phyloP scores from a whole-genome alignment of 2,329 filamentous ascomycete species.

The Scedosporium dehoogii region DNA sequence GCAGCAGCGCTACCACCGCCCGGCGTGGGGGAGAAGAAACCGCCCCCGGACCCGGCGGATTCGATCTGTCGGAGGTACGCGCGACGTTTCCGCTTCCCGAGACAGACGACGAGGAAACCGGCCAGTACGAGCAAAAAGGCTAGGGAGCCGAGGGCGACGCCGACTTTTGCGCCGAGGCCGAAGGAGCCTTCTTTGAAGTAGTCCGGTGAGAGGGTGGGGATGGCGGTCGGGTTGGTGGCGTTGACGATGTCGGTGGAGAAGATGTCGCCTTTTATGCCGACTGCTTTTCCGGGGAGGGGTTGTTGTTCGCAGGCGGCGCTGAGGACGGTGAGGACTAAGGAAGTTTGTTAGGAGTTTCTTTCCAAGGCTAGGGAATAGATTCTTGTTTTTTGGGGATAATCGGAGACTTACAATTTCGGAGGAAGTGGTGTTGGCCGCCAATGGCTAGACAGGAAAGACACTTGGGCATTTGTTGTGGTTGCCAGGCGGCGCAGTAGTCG shows the following conservation, averaged over 20 bases:
- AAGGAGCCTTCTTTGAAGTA: slow-evolving; percentile 35
- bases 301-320: slow-evolving; percentile 46
- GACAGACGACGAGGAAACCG: slow-evolving; percentile 45
- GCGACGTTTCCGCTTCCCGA: slow-evolving; percentile 44
- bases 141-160: slow-evolving; percentile 44
- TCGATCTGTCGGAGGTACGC: slow-evolving; percentile 39
- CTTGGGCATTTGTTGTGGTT: slow-evolving; percentile 24
- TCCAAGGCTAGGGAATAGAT: no score
- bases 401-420: slow-evolving; percentile 42
- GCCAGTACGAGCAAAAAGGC: slow-evolving; percentile 34
- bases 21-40: slow-evolving; percentile 5
- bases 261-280: slow-evolving; percentile 41
- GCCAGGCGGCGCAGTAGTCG: slow-evolving; percentile 45
- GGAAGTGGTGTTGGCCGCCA: slow-evolving; percentile 22
- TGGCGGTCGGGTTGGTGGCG: slow-evolving; percentile 37
- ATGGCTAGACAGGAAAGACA: slow-evolving; percentile 38
- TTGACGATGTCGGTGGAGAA: slow-evolving; percentile 40
- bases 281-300: slow-evolving; percentile 32
- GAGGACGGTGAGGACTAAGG: slow-evolving; percentile 36
- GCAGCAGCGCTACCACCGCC: slow-evolving; percentile 11
- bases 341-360: background rate
- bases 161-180: slow-evolving; percentile 44
- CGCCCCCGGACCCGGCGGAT: slow-evolving; percentile 12
- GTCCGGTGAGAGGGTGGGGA: slow-evolving; percentile 26
- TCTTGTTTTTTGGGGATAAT: background rate